Conservation (phyloP, 2,329 filamentous ascomycete species). For the Leptographium lundbergii region DNA sequence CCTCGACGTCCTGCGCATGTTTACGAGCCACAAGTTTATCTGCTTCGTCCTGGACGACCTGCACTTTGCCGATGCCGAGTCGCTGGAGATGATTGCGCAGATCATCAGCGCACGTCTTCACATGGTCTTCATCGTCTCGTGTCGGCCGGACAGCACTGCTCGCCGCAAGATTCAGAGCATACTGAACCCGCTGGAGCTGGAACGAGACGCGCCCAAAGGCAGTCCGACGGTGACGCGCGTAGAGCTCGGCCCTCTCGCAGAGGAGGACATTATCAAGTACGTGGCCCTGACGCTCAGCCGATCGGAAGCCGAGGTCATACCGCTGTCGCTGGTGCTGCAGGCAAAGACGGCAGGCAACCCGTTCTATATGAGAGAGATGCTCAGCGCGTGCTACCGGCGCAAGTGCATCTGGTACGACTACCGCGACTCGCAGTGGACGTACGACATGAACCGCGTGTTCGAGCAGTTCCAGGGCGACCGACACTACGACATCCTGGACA, state of each 20-base stretch:
- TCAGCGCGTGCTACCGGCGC: slow-evolving; percentile 75
- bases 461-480: slow-evolving; percentile 69
- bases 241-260: slow-evolving; percentile 57
- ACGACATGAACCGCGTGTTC: slow-evolving; percentile 75
- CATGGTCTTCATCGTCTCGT: slow-evolving; percentile 71
- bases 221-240: slow-evolving; percentile 55
- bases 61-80: slow-evolving; percentile 83
- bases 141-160: slow-evolving; percentile 52
- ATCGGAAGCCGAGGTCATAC: slow-evolving; percentile 56
- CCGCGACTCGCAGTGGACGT: slow-evolving; percentile 69
- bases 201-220: slow-evolving; percentile 33
- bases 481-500: slow-evolving; percentile 68
- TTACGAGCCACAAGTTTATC: slow-evolving; percentile 74
- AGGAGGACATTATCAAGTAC: slow-evolving; percentile 71
- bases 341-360: slow-evolving; percentile 82
- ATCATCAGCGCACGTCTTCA: slow-evolving; percentile 69
- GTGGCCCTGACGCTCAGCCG: slow-evolving; percentile 72
- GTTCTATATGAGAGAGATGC: slow-evolving; percentile 84
- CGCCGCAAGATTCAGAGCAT: slow-evolving; percentile 41
- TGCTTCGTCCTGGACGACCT: slow-evolving; percentile 83
- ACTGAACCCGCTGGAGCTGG: slow-evolving; percentile 39
- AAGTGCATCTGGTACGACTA: slow-evolving; percentile 89
- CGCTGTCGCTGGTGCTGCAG: slow-evolving; percentile 72
- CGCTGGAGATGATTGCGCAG: slow-evolving; percentile 67
- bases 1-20: slow-evolving; percentile 69